These are phyloP conservation scores for Acanthamoeba triangularis DNA, from an alignment of 208 protist genomes.

Conservation along the genomic window DNA sequence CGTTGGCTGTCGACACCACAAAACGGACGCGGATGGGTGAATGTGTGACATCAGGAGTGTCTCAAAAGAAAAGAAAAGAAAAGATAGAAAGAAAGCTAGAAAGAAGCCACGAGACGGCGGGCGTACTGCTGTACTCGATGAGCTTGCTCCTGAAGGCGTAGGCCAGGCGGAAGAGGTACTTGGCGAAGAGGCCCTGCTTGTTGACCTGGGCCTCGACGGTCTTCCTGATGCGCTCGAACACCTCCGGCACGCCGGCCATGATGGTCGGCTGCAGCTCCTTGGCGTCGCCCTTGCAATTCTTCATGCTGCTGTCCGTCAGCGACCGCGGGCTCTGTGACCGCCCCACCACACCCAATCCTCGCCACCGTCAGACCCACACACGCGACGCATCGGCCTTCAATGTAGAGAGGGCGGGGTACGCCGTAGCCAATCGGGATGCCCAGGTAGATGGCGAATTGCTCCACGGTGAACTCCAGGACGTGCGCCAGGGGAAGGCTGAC, in stretches of 20 bases:
- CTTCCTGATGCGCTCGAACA: conserved; percentile 73
- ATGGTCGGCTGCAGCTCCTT: conserved; percentile 73
- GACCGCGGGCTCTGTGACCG: conserved; percentile 30
- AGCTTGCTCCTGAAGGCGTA: conserved; percentile 25
- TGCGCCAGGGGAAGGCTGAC: conserved; percentile 80
- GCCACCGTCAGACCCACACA: too few relatives aligned
- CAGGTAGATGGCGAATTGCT: conserved; percentile 28
- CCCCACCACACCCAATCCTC: neutral
- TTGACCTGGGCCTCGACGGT: conserved; percentile 30
- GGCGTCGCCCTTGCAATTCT: conserved; percentile 72
- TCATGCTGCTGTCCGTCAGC: conserved; percentile 49
- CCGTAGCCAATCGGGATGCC: conserved; percentile 73
- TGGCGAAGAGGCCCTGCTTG: conserved; percentile 20
- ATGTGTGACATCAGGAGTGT: too few relatives aligned
- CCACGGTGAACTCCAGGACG: conserved; percentile 74
- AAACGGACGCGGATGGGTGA: neutral
- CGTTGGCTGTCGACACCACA: neutral
- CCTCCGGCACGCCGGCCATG: conserved; percentile 75
- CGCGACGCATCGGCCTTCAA: too few relatives aligned
- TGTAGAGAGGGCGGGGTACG: too few relatives aligned
- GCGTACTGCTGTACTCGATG: conserved; percentile 23
- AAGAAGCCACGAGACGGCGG: neutral
- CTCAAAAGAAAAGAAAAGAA: too few relatives aligned
- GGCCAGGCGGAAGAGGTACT: conserved; percentile 55
- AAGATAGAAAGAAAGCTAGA: too few relatives aligned